Conservation (phyloP, 176 grass and related monocot species). For the Dendrocalamus sinicus region DNA sequence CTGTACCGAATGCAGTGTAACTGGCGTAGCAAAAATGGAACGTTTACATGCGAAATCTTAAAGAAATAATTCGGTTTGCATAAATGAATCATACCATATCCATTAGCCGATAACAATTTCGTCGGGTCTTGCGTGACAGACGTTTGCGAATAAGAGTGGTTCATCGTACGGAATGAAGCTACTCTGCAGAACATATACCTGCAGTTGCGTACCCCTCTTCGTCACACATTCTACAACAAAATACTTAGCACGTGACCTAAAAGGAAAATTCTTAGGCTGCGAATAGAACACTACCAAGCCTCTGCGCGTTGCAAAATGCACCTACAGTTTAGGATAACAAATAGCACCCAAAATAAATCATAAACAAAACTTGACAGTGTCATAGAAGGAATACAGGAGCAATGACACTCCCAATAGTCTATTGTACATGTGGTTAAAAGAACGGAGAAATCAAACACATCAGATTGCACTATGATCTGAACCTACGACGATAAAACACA, state of each 20-base stretch:
- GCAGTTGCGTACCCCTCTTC: background rate
- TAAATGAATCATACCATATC: background rate
- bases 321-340: background rate
- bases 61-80: background rate
- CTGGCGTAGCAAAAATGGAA: background rate
- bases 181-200: background rate
- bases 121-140: background rate
- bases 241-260: background rate
- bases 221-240: background rate
- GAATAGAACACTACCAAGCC: background rate
- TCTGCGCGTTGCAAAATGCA: background rate
- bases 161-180: background rate
- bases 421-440: slow-evolving; percentile 81
- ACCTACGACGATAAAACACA: slow-evolving; percentile 59
- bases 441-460: slow-evolving; percentile 60
- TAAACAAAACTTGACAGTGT: slow-evolving; percentile 57
- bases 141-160: background rate
- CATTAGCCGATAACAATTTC: background rate
- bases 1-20: background rate
- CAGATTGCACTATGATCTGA: slow-evolving; percentile 58
- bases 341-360: slow-evolving; percentile 36
- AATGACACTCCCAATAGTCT: slow-evolving; percentile 52
- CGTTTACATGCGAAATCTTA: background rate
- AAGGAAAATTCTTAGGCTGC: background rate
- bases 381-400: slow-evolving; percentile 59